Evolutionary conservation across 371 early-diverging fungal genomes (phyloP).

Genomic region (Mortierella sp.): DNA sequence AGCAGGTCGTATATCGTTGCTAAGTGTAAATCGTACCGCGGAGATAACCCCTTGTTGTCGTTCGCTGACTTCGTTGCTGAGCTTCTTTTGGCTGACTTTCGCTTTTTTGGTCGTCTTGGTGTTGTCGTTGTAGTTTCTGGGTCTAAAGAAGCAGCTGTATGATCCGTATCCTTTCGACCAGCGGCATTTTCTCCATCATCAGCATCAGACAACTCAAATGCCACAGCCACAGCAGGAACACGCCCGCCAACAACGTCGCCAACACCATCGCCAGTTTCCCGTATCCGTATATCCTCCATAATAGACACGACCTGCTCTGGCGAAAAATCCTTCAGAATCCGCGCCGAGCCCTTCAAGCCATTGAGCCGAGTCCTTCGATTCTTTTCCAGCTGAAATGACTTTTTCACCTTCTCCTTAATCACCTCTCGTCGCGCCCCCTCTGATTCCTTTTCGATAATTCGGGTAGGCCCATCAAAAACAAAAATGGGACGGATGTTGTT

Average conservation of each 20-base stretch:
- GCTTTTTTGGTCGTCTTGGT: not conserved
- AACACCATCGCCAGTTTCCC: not conserved
- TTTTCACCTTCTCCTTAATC: constrained; percentile 48
- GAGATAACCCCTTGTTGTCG: not conserved
- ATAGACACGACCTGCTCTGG: constrained; percentile 18
- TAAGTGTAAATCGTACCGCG: not conserved
- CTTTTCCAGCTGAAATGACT: constrained; percentile 27
- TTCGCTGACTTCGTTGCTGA: not conserved
- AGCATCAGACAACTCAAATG: not conserved
- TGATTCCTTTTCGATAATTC: constrained; percentile 65
- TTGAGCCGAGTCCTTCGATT: constrained; percentile 37
- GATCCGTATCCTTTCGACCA: not conserved
- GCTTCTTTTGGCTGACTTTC: not conserved
- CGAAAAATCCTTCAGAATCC: constrained; percentile 17
- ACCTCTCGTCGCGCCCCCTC: constrained; percentile 61
- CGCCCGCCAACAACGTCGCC: not conserved
- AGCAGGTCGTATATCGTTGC: not conserved
- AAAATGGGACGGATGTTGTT: constrained; percentile 70
- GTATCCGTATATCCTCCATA: constrained; percentile 22
- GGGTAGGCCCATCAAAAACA: constrained; percentile 69
- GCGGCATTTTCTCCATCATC: not conserved
- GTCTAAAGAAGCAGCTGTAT: no score
- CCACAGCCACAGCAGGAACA: not conserved
- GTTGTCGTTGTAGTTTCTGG: not conserved
- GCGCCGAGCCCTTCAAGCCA: constrained; percentile 24